Evolutionary conservation across 2,329 filamentous ascomycete species (phyloP), one percentile per base, ranked within the genome.

Genomic region (Claviceps arundinis): DNA sequence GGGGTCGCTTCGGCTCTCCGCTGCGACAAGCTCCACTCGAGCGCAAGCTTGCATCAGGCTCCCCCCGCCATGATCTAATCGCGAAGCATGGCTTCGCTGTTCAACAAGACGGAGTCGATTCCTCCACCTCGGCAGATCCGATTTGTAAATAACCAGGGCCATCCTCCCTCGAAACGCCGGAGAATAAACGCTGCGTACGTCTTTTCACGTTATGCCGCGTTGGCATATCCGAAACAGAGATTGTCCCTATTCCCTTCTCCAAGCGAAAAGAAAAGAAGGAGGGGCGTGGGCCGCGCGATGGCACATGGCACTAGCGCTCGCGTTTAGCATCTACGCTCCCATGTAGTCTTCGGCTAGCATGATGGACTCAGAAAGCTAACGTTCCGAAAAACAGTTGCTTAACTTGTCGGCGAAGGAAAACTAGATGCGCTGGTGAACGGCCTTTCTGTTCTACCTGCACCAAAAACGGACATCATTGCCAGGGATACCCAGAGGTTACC

Each of bases 71-170:
- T 72, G 67, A 60, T 64, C 57, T 59, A 48, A 34, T 34, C 30
- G 50, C 50, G 19, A 61, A 68, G 62, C 56, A 77, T 77, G 74
- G 68, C 72, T 57, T 70, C 71, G 53, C 63, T 71, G 60, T 65
- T 70, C 59, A 73, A 72, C 56, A 62, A 62, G 60, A 60, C 63
- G 60, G 65, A 68, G 54, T 59, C 62, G 69, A 61, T 57, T 57
- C 63, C 58, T 56, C 69, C 73, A 52, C 81, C 51, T 40, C 54
- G 78, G 65, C 76, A 78, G 64, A 87, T 88, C 59, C 84, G 86
- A 60, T 91, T 90, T 65, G 86, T 91, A 60, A 86, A 88, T 57
- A 89, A 84, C 61, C 85, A 89, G 68, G 86, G 87, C 56, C 84
- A 87, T 58, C 87, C 87, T 48, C 85, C 87, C 56, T 84, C 84